These are phyloP conservation scores for Clitopilus passeckerianus DNA, from an alignment of 768 basidiomycete species.

Conservation along the genomic window DNA sequence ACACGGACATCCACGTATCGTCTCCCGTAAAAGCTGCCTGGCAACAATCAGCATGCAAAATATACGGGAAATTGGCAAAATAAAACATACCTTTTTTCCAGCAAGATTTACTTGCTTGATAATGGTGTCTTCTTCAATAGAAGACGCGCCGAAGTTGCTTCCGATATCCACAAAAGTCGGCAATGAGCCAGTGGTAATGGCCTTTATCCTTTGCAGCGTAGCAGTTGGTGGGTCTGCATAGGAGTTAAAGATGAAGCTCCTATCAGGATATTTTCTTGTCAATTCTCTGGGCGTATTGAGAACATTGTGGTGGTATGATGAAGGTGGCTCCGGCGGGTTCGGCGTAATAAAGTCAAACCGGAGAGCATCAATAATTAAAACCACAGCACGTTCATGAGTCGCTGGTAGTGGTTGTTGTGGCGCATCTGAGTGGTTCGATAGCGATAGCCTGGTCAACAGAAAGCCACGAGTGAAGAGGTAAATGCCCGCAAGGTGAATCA, in stretches of 20 bases:
- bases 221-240: conserved; percentile 94
- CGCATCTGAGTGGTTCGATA: conserved; percentile 46
- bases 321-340: conserved; percentile 54
- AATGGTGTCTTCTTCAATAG: conserved; percentile 85
- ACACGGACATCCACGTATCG: conserved; percentile 93
- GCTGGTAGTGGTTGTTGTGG: conserved; percentile 42
- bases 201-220: conserved; percentile 93
- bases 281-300: conserved; percentile 76
- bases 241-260: conserved; percentile 85
- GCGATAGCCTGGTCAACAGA: conserved; percentile 73
- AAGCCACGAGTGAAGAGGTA: conserved; percentile 93
- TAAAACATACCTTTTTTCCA: conserved; percentile 49
- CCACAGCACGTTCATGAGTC: conserved; percentile 74
- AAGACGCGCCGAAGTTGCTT: conserved; percentile 84
- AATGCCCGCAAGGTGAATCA: conserved; percentile 72
- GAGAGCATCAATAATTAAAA: conserved; percentile 88
- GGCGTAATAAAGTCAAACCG: conserved; percentile 91
- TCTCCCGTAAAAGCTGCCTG: conserved; percentile 92
- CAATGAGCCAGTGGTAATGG: conserved; percentile 88
- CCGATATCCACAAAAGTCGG: conserved; percentile 97
- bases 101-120: conserved; percentile 62
- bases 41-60: conserved; percentile 14
- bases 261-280: conserved; percentile 52
- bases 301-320: conserved; percentile 76
- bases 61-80: not conserved